Base-by-base conservation (phyloP, 176 grass and related monocot species). In the Zoysia pacifica region DNA sequence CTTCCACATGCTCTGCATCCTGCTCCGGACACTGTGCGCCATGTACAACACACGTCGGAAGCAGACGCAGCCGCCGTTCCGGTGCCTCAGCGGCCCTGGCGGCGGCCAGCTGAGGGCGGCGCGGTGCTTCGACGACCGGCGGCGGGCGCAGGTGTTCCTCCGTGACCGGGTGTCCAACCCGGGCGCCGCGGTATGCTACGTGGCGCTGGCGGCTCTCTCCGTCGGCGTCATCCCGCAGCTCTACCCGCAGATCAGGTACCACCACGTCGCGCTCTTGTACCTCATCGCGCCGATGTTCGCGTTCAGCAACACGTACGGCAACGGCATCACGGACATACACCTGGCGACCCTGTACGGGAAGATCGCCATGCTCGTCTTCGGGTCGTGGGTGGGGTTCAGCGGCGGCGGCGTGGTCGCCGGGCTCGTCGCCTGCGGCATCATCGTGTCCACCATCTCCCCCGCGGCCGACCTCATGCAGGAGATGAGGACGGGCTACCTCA, bases 241-340 rank as follows among this genome's bases (percentile, higher is more conserved):
- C 6, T 88, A 91, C 64, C 76, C 80, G 28, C 83, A 86, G 71
- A 53, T 91, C 41, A 81, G 75, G 78, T 74, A 79, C 83, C 39
- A 61, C 76, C 62, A 94, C 71, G 89, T 91, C 6, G 74, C 79
- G 10, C 7, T 82, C 12, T 75, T 80, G 60, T 91, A 85, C 83
- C 54, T 91, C 18, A n/a, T 81, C 51, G 86, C 64, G 38, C 92
- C 86, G 12, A 15, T 86, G 18, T 37, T 94, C 41, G 80, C 89
- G 9, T 91, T 94, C 86, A 86, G 86, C 83, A 91, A 84, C 67
- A 77, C 92, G 11, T 91, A 89, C 79, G 92, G 80, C 70, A 80
- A 55, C 15, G 86, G 92, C 83, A 58, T 91, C 47, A 87, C 86
- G 6, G 80, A 91, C 48, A 70, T 79, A 72, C 89, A 74, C 81